Evolutionary conservation across 768 basidiomycete species (phyloP).

Genomic region (Collybia nuda): DNA sequence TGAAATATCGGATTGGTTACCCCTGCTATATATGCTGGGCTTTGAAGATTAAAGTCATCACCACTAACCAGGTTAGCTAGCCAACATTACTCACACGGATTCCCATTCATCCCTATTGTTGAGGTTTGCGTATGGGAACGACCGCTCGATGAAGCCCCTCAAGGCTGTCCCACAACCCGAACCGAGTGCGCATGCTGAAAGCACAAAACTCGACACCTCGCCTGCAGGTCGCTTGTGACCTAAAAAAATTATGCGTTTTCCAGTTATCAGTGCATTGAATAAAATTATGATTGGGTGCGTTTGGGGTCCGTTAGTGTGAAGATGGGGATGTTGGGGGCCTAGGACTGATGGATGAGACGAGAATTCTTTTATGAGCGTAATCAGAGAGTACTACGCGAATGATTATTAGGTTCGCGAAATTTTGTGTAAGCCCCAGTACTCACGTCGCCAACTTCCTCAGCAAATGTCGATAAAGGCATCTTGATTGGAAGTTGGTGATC

Average conservation of each 20-base stretch:
- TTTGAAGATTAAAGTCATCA: conserved; percentile 24
- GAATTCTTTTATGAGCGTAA: conserved; percentile 86
- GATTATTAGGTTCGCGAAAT: not conserved
- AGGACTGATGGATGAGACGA: conserved; percentile 53
- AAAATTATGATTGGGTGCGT: conserved; percentile 95
- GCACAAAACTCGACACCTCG: conserved; percentile 86
- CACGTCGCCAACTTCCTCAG: conserved; percentile 97
- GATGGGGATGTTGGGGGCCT: conserved; percentile 84
- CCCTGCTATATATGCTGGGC: conserved; percentile 93
- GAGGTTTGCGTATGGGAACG: conserved; percentile 95
- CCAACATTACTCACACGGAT: conserved; percentile 60
- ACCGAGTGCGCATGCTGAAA: conserved; percentile 91
- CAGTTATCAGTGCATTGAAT: conserved; percentile 94
- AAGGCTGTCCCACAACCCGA: conserved; percentile 86
- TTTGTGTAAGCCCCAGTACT: conserved; percentile 19
- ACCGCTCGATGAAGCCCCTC: conserved; percentile 84
- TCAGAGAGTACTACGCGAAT: conserved; percentile 77
- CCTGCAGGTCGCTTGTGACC: conserved; percentile 89
- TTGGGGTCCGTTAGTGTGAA: conserved; percentile 86
- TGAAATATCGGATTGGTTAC: conserved; percentile 98
- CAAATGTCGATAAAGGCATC: conserved; percentile 85
- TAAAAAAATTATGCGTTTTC: conserved; percentile 94
- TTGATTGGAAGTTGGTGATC: conserved; percentile 86
- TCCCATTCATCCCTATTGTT: conserved; percentile 89
- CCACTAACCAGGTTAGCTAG: not conserved